Conservation (phyloP, 805 yeast species). For the Candida hungchunana region DNA sequence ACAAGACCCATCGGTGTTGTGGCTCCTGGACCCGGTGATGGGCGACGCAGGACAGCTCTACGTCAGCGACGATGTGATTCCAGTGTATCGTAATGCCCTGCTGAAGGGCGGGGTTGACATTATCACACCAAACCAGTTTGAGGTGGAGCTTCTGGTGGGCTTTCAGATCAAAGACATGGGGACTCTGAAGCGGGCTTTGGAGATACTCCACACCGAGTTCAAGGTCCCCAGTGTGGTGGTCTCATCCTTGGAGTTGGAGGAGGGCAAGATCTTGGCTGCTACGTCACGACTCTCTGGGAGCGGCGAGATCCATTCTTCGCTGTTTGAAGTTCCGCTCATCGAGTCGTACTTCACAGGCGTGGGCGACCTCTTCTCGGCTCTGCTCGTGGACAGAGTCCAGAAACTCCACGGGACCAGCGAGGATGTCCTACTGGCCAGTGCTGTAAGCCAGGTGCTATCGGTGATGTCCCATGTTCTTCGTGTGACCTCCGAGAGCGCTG, state of each 20-base stretch:
- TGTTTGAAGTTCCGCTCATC: constrained; percentile 53
- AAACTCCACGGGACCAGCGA: constrained; percentile 16
- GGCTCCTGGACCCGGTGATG: constrained; percentile 76
- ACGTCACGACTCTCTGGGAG: constrained; percentile 14
- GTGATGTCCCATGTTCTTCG: constrained; percentile 50
- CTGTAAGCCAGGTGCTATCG: constrained; percentile 52
- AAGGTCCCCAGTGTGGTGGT: constrained; percentile 59
- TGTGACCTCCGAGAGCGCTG: constrained; percentile 41
- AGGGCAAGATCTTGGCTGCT: constrained; percentile 16
- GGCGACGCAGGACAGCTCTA: constrained; percentile 74
- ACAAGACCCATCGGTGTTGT: constrained; percentile 33
- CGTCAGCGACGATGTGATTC: constrained; percentile 55
- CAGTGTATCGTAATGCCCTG: constrained; percentile 50
- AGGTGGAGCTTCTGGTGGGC: constrained; percentile 67
- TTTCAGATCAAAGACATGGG: constrained; percentile 37
- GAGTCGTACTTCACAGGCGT: constrained; percentile 91
- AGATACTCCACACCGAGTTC: constrained; percentile 42
- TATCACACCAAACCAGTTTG: constrained; percentile 90
- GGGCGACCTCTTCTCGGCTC: constrained; percentile 85
- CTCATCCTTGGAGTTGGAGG: constrained; percentile 46
- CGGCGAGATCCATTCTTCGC: constrained; percentile 8
- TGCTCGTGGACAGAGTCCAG: constrained; percentile 60
- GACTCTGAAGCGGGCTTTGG: constrained; percentile 43
- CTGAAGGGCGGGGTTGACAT: constrained; percentile 51
- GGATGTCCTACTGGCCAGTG: constrained; percentile 20